These are phyloP conservation scores for Paxillus ammoniavirescens DNA, from an alignment of 768 basidiomycete genomes.

Conservation along the genomic window DNA sequence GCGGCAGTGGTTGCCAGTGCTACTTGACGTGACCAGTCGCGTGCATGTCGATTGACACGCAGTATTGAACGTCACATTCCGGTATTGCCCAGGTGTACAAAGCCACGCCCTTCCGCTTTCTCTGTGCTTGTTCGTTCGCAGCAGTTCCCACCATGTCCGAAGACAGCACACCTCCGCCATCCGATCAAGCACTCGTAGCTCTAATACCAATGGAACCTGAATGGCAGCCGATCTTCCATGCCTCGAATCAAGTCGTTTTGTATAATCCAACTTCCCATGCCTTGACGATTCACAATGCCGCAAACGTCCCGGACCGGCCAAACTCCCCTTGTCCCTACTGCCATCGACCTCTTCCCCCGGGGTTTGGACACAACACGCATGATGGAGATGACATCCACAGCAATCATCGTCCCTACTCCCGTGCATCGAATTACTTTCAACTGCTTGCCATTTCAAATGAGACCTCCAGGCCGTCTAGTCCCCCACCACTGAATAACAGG, in stretches of 20 bases:
- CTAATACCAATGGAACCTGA: conserved; percentile 30
- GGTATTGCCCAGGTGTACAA: conserved; percentile 1
- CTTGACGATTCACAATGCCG: conserved; percentile 54
- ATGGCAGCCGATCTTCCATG: conserved; percentile 81
- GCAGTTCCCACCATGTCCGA: conserved; percentile 23
- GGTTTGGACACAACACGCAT: conserved; percentile 32
- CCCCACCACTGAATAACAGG: conserved; percentile 32
- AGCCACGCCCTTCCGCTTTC: not conserved
- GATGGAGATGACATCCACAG: conserved; percentile 30
- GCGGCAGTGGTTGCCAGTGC: not conserved
- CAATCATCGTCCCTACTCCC: conserved; percentile 45
- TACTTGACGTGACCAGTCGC: not conserved
- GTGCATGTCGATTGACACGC: conserved; percentile 3
- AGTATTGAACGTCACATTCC: conserved; percentile 1
- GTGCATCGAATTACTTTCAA: conserved; percentile 80
- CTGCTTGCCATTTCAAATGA: conserved; percentile 74
- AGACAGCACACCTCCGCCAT: conserved; percentile 32
- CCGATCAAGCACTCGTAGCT: conserved; percentile 29
- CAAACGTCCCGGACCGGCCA: conserved; percentile 24
- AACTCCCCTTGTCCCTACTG: conserved; percentile 67
- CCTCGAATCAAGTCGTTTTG: conserved; percentile 83
- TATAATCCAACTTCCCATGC: conserved; percentile 88
- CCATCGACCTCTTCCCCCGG: conserved; percentile 54
- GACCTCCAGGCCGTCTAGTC: conserved; percentile 50
- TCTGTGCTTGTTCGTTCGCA: not conserved